Conservation (phyloP, 306 rosid species). For the Cicer chorassanicum region DNA sequence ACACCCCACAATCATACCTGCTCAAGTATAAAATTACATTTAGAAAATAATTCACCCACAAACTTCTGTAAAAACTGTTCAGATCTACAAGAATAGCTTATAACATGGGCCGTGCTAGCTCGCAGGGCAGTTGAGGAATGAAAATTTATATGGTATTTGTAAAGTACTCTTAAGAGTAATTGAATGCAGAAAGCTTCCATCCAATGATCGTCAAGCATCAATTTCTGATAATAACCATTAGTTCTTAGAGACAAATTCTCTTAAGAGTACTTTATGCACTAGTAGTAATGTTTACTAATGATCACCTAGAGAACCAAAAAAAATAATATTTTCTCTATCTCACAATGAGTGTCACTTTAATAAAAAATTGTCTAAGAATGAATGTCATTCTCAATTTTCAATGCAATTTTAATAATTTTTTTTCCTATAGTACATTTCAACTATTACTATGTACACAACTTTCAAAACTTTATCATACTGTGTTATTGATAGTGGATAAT, state of each 20-base stretch:
- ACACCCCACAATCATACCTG: constrained; percentile 92
- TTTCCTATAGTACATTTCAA: too few species aligned
- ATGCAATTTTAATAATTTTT: too few species aligned
- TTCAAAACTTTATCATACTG: too few species aligned
- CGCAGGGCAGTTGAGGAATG: neutral
- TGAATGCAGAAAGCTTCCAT: constrained; percentile 10
- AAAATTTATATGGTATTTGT: constrained; percentile 7
- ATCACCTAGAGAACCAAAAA: neutral
- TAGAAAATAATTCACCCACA: constrained; percentile 38
- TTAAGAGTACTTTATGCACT: neutral
- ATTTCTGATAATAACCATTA: constrained; percentile 7
- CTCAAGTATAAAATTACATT: constrained; percentile 36
- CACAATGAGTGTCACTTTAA: too few species aligned
- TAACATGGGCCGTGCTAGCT: neutral
- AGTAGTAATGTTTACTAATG: neutral
- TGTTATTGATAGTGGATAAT: too few species aligned
- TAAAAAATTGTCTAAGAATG: too few species aligned
- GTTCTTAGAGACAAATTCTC: neutral
- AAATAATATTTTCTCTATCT: neutral
- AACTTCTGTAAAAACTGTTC: neutral
- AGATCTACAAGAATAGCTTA: constrained; percentile 27
- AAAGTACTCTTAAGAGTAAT: neutral
- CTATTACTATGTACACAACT: too few species aligned
- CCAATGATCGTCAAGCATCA: constrained; percentile 7
- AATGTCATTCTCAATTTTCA: too few species aligned